These are phyloP conservation scores for Colletotrichum costaricense DNA, from an alignment of 2,329 filamentous ascomycete species.

Conservation along the genomic window DNA sequence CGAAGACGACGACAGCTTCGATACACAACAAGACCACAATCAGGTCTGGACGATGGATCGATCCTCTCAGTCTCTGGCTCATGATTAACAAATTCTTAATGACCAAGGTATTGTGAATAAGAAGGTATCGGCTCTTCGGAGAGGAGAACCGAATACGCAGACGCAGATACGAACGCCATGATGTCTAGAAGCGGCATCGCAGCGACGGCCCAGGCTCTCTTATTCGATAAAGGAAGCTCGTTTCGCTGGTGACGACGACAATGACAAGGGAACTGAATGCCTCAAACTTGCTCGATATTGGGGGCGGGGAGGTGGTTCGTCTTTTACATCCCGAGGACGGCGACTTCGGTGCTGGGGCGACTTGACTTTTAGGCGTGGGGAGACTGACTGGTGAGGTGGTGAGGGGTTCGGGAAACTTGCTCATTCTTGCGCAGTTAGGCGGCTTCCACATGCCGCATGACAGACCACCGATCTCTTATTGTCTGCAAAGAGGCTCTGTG, in stretches of 20 bases:
- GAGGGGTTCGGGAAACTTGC: slow-evolving; percentile 31
- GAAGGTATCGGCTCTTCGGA: not conserved
- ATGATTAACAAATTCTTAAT: not conserved
- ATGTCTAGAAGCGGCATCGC: not conserved
- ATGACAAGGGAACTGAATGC: not conserved
- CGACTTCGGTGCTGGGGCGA: not conserved
- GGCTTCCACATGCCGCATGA: not conserved
- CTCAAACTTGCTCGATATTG: slow-evolving; percentile 14
- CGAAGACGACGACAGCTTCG: slow-evolving; percentile 36
- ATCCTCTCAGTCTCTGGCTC: not conserved
- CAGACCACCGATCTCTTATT: not conserved
- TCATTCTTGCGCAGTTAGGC: slow-evolving; percentile 32
- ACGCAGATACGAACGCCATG: not conserved
- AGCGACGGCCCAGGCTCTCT: not conserved
- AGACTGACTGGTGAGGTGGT: not conserved
- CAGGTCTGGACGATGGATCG: not conserved
- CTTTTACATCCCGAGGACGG: not conserved
- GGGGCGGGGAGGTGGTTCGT: not conserved
- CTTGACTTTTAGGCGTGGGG: not conserved
- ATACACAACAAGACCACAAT: slow-evolving; percentile 27
- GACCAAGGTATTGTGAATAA: not conserved
- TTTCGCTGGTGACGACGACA: not conserved
- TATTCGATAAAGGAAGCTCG: not conserved
- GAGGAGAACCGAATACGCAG: not conserved
- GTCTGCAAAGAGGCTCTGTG: not conserved